Percentiles rank a stretch among this genome's conserved stretches.
phyloP scores from a whole-genome alignment of 345 rosid genomes.

The Camelina neglecta region DNA sequence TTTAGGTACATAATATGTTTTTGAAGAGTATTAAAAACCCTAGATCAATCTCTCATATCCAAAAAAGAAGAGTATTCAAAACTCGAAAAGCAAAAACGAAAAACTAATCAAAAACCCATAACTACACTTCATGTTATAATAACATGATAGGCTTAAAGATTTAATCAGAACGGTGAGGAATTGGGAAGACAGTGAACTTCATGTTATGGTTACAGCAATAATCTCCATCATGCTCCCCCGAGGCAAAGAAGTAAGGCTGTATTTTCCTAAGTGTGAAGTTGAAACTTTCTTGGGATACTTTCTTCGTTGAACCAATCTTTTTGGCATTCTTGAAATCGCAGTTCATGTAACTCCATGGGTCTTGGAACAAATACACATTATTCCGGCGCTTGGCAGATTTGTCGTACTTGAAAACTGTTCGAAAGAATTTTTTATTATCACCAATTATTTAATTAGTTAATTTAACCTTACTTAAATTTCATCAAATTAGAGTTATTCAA shows the following conservation, averaged over 20 bases:
- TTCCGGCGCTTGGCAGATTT: slow-evolving; percentile 50
- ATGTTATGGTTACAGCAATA: slow-evolving; percentile 67
- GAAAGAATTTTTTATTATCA: not conserved
- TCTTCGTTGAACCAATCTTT: slow-evolving; percentile 52
- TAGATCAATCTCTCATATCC: too few species aligned
- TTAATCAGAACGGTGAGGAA: slow-evolving; percentile 37
- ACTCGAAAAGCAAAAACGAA: not conserved
- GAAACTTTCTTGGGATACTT: slow-evolving; percentile 57
- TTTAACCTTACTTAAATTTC: too few species aligned
- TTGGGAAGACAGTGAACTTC: slow-evolving; percentile 65
- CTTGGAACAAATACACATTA: slow-evolving; percentile 59
- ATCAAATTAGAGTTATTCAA: not conserved
- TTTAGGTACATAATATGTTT: too few species aligned
- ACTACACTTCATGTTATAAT: not conserved
- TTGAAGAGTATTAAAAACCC: too few species aligned
- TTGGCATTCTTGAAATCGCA: slow-evolving; percentile 57
- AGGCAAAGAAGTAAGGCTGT: slow-evolving; percentile 67
- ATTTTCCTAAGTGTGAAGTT: slow-evolving; percentile 46
- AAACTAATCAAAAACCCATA: too few species aligned
- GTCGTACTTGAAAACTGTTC: slow-evolving; percentile 67
- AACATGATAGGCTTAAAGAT: not conserved
- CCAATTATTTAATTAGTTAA: not conserved
- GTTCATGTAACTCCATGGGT: slow-evolving; percentile 51
- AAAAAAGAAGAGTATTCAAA: too few species aligned
- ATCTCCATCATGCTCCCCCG: slow-evolving; percentile 57